phyloP scores from a whole-genome alignment of 371 early-diverging fungal genomes.

The Dinochytrium kinnereticum region DNA sequence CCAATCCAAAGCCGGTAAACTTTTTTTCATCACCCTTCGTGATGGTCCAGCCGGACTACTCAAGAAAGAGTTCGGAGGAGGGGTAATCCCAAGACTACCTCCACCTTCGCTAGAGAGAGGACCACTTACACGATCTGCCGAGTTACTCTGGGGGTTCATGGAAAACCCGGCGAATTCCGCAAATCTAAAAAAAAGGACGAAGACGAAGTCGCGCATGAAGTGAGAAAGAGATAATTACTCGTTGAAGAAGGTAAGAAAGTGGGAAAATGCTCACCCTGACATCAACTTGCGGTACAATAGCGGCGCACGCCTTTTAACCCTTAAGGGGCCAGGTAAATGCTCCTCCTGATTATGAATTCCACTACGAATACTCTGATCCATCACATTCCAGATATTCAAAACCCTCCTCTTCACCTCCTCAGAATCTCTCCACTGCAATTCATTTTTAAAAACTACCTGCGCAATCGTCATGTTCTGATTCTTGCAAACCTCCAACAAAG shows the following conservation, averaged over 20 bases:
- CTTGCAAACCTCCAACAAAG: constrained; percentile 79
- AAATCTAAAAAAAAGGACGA: constrained; percentile 14
- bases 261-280: constrained; percentile 67
- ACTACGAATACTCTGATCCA: constrained; percentile 86
- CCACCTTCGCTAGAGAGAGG: no score
- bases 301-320: constrained; percentile 88
- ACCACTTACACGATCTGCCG: not conserved
- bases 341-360: constrained; percentile 68
- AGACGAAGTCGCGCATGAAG: no score
- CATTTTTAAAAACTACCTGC: constrained; percentile 94
- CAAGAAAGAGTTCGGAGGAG: not conserved
- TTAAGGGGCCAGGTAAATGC: constrained; percentile 84
- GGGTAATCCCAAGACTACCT: not conserved
- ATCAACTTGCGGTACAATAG: constrained; percentile 82
- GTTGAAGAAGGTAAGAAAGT: no score
- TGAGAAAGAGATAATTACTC: no score
- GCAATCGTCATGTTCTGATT: constrained; percentile 89
- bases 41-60: not conserved
- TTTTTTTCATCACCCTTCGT: constrained; percentile 25
- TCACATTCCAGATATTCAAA: constrained; percentile 88
- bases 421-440: constrained; percentile 85
- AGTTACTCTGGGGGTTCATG: constrained; percentile 19
- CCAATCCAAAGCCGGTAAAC: constrained; percentile 87
- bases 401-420: constrained; percentile 76
- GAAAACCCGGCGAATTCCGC: constrained; percentile 41